phyloP scores from a whole-genome alignment of 169 alveolate species.

The Plasmodium inui region DNA sequence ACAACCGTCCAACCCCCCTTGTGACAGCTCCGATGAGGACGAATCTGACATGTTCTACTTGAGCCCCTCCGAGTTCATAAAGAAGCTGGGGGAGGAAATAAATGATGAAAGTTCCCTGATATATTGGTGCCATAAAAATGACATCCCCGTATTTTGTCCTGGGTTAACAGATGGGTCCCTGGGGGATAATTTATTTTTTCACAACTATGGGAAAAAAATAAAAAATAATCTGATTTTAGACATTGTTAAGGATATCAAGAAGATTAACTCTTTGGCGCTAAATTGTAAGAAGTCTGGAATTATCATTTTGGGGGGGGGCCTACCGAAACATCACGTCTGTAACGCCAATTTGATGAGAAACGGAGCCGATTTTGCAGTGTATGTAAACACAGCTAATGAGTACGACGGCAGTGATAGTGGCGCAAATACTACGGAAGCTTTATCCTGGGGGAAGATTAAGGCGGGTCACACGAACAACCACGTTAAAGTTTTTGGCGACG shows the following conservation, averaged over 20 bases:
- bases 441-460: slow-evolving; percentile 99
- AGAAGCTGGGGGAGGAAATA: slow-evolving; percentile 96
- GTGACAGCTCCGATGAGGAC: slow-evolving; percentile 79
- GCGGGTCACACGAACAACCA: slow-evolving; percentile 91
- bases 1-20: background rate
- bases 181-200: slow-evolving; percentile 96
- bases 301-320: slow-evolving; percentile 98
- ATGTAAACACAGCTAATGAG: slow-evolving; percentile 96
- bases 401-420: slow-evolving; percentile 99
- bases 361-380: slow-evolving; percentile 99
- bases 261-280: slow-evolving; percentile 94
- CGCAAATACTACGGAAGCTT: slow-evolving; percentile 99
- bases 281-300: slow-evolving; percentile 95
- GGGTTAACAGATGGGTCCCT: slow-evolving; percentile 99
- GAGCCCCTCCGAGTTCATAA: slow-evolving; percentile 93
- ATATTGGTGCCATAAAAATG: slow-evolving; percentile 98
- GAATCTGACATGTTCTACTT: slow-evolving; percentile 84
- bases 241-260: slow-evolving; percentile 94
- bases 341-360: slow-evolving; percentile 99
- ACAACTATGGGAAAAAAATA: slow-evolving; percentile 85
- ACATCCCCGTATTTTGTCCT: slow-evolving; percentile 99
- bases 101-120: slow-evolving; percentile 95
- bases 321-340: slow-evolving; percentile 99
- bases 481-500: slow-evolving; percentile 98
- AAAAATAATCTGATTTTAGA: slow-evolving; percentile 92